Evolutionary conservation across 73 alveolate species (phyloP), one percentile per base, ranked within the genome.

Genomic region (Paramecium tetraurelia): DNA sequence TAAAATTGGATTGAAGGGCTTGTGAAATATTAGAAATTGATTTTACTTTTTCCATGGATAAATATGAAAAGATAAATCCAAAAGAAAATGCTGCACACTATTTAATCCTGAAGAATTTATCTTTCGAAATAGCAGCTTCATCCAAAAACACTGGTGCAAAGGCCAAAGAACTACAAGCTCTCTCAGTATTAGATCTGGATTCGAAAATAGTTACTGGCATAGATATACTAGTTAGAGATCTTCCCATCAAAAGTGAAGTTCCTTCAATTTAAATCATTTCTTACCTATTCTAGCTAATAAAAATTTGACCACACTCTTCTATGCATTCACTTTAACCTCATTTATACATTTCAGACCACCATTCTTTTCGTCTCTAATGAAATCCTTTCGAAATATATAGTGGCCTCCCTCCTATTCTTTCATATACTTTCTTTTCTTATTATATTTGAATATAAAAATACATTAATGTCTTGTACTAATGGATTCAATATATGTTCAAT

Each of bases 1-100:
- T 18, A 96, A 50, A 80, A 96, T 96, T 4, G 99, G 99, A 90
- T 95, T 96, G 93, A 96, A 96, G 7, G 99, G 98, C 95, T 96
- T 3, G 20, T 10, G 14, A 10, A n/a, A 53, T 53, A 53, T n/a
- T 53, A n/a, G 11, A 18, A 16, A 18, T n/a, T 7, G 27, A 53
- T 53, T n/a, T 18, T 53, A 80, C 90, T 46, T 80, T 96, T 44
- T 92, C 92, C 96, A 95, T 94, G 14, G 92, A 83, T 29, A 95
- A 87, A 41, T 89, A 89, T 63, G 87, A 58, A 24, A 70, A 70
- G 5, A 83, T 70, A 43, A 83, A 22, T 33, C 97, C 92, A 10
- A 95, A 87, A 2, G 93, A 92, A 83, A 68, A 95, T 16, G 94
- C 86, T 11, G 89, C 94, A 14, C 95, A 77, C 11, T 92, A 84